These are phyloP conservation scores for Acacia concinna DNA, from an alignment of 331 rosid genomes.

Conservation along the genomic window DNA sequence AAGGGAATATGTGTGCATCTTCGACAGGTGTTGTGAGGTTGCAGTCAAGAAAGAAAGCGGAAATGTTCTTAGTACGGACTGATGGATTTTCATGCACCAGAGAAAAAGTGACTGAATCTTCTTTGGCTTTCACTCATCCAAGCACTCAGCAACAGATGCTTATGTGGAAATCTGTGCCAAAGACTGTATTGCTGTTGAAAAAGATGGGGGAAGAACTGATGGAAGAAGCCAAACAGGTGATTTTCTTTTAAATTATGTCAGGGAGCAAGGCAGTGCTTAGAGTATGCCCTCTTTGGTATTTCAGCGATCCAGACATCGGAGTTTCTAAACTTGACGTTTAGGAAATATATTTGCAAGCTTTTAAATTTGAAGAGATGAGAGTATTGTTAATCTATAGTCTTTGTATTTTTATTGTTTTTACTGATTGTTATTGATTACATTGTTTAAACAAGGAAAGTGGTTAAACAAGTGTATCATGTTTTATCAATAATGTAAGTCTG, in stretches of 20 bases:
- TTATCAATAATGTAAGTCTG: not conserved
- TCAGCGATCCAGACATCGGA: not conserved
- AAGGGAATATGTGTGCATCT: conserved; percentile 95
- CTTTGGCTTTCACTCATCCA: conserved; percentile 94
- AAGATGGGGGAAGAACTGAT: conserved; percentile 91
- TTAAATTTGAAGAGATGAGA: not conserved
- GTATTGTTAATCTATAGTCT: not conserved
- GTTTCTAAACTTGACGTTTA: not conserved
- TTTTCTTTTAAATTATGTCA: conserved; percentile 12
- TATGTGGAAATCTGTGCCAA: conserved; percentile 96
- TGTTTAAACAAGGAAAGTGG: not conserved
- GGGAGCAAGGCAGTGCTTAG: not conserved
- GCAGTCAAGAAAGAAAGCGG: conserved; percentile 97
- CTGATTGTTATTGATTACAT: not conserved
- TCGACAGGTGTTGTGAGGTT: conserved; percentile 97
- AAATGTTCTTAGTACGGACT: conserved; percentile 95
- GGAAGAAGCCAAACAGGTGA: conserved; percentile 98
- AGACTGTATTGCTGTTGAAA: conserved; percentile 85
- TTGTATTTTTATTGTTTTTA: not conserved
- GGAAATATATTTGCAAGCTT: not conserved
- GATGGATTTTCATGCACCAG: conserved; percentile 95
- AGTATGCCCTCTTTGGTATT: not conserved
- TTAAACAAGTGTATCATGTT: not conserved
- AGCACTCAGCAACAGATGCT: conserved; percentile 99
- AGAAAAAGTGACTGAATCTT: conserved; percentile 97